These are phyloP conservation scores for Cadophora sp. DNA, from an alignment of 2,329 filamentous ascomycete species.

Conservation along the genomic window DNA sequence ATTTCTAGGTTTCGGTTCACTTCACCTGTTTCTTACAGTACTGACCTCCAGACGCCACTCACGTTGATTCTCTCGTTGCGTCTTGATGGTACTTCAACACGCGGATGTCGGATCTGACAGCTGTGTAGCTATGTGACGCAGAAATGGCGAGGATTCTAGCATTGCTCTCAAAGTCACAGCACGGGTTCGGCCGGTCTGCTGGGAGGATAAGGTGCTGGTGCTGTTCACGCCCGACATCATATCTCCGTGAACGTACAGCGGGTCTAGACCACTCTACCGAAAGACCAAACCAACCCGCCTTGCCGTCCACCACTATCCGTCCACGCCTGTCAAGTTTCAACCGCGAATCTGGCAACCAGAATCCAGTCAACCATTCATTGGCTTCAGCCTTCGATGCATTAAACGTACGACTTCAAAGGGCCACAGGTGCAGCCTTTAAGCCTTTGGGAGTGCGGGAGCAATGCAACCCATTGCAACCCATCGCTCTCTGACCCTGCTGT, in stretches of 20 bases:
- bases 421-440: background rate
- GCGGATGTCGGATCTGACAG: background rate
- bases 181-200: no score
- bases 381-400: background rate
- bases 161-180: no score
- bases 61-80: background rate
- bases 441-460: background rate
- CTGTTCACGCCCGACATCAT: slow-evolving; percentile 2
- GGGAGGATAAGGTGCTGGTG: no score
- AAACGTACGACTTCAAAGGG: slow-evolving; percentile 5
- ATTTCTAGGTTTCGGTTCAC: slow-evolving; percentile 1
- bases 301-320: background rate
- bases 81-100: background rate
- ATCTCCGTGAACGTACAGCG: background rate
- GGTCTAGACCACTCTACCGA: background rate
- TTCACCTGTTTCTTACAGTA: background rate
- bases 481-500: background rate
- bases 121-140: background rate
- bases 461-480: no score
- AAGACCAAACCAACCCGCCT: background rate
- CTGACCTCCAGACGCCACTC: slow-evolving; percentile 8
- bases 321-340: no score
- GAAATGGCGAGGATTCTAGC: background rate
- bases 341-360: background rate
- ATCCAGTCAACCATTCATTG: background rate